Base-by-base conservation (phyloP, 78 protist species). In the Planoprotostelium fungivorum region DNA sequence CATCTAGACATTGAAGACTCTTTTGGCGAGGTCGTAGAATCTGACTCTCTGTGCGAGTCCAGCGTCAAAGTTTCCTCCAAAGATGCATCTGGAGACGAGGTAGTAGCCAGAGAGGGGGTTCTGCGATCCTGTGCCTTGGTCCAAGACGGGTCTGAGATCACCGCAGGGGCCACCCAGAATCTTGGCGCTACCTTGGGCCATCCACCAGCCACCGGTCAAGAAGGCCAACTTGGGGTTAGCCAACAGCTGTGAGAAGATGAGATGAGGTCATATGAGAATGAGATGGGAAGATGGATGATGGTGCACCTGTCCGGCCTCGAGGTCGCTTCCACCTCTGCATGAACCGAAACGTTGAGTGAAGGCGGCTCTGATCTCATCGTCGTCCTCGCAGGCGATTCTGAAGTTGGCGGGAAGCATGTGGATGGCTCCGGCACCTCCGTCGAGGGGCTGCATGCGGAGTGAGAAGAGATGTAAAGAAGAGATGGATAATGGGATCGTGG, bases 31-130 rank as follows among this genome's bases (percentile, higher is more conserved):
- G 73, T 51, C 31, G 73, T 51, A 51, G 73, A 25, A 51, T 5
- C 73, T 51, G 73, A 51, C 31, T 51, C 73, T 51, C 73, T 51
- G 73, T 5, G 73, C 31, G 73, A 51, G 16, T 25, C 73, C 73
- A 51, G 73, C 73, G 73, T 51, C 73, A 16, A 25, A 51, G 73
- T 51, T 51, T 5, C 73, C 73, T 25, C 73, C 73, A 16, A 51
- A 51, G 16, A 51, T 51, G 16, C 73, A 51, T 51, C 73, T 51
- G 73, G 73, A 51, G 16, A 51, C 73, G 73, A 51, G 73, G 73
- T 51, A 51, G 73, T 51, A 51, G 73, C 73, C 73, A 51, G 73
- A n/a, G n/a, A n/a, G n/a, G n/a, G n/a, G n/a, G n/a, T n/a, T n/a
- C n/a, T n/a, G n/a, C n/a, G n/a, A n/a, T n/a, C n/a, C n/a, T n/a